Evolutionary conservation across 495 filamentous ascomycete species (phyloP).

Genomic region (Neurospora africana): DNA sequence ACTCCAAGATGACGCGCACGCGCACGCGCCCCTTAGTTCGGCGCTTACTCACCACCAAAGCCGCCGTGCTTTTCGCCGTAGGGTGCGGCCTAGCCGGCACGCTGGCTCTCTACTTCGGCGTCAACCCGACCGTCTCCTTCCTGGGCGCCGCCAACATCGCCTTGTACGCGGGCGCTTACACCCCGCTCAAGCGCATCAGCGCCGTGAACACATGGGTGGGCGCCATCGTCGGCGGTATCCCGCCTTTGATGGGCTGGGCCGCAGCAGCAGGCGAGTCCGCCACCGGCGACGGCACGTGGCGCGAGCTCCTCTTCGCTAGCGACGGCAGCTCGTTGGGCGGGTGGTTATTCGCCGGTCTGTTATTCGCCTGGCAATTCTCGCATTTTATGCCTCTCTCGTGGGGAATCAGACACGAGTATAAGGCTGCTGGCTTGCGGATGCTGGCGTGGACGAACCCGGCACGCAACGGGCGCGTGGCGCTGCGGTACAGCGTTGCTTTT

Average conservation of each 20-base stretch:
- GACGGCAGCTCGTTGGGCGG: constrained; percentile 58
- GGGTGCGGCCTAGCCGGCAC: constrained; percentile 56
- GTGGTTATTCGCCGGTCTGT: constrained; percentile 73
- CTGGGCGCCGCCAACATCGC: constrained; percentile 77
- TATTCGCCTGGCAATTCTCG: constrained; percentile 96
- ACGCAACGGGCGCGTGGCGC: constrained; percentile 71
- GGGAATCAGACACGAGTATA: constrained; percentile 82
- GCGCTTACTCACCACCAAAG: constrained; percentile 60
- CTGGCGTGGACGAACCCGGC: constrained; percentile 79
- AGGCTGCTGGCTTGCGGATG: constrained; percentile 80
- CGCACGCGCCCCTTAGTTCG: constrained; percentile 82
- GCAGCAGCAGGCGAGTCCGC: constrained; percentile 83
- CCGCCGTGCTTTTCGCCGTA: constrained; percentile 71
- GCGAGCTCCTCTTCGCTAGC: constrained; percentile 55
- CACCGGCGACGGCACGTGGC: constrained; percentile 59
- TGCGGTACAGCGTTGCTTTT: constrained; percentile 79
- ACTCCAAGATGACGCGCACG: constrained; percentile 86
- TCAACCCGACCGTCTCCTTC: constrained; percentile 85
- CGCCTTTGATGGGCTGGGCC: constrained; percentile 96
- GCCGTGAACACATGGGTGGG: constrained; percentile 93
- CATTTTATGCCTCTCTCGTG: constrained; percentile 93
- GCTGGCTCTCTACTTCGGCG: constrained; percentile 67
- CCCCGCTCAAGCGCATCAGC: constrained; percentile 77
- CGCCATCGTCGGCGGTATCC: constrained; percentile 84
- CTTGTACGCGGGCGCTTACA: constrained; percentile 87